These are phyloP conservation scores for Peronospora belbahrii DNA, from an alignment of 352 stramenopile genomes.

Conservation along the genomic window DNA sequence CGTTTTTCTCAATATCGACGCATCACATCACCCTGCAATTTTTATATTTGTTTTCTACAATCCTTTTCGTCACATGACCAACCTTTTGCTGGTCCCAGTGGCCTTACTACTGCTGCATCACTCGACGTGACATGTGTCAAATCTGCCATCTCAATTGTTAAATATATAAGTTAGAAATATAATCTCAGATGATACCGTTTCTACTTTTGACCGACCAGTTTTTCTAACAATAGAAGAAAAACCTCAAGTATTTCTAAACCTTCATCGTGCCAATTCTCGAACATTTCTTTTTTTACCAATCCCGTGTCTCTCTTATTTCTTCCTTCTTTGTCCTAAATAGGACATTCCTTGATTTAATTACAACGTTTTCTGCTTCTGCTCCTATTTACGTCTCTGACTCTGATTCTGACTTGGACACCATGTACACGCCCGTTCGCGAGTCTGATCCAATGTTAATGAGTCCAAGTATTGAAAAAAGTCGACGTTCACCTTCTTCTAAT, in stretches of 20 bases:
- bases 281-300: conserved; percentile 1
- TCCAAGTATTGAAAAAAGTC: conserved; percentile 30
- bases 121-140: not conserved
- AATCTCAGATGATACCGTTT: not conserved
- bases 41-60: too few species aligned
- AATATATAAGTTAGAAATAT: not conserved
- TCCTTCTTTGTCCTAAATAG: not conserved
- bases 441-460: conserved; percentile 70
- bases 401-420: conserved; percentile 28
- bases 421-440: conserved; percentile 70
- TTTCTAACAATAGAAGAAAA: too few species aligned
- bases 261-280: too few species aligned
- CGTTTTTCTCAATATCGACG: not conserved
- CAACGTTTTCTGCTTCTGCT: conserved; percentile 16
- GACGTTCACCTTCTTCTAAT: conserved; percentile 1
- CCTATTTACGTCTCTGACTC: conserved; percentile 13
- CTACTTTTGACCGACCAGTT: too few species aligned
- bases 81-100: conserved; percentile 34
- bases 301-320: too few species aligned
- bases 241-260: too few species aligned
- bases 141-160: conserved; percentile 12
- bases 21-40: not conserved
- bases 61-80: not conserved
- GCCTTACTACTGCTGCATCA: conserved; percentile 6
- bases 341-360: conserved; percentile 5